These are phyloP conservation scores for Prosopis cineraria DNA, from an alignment of 306 rosid species.

Conservation along the genomic window DNA sequence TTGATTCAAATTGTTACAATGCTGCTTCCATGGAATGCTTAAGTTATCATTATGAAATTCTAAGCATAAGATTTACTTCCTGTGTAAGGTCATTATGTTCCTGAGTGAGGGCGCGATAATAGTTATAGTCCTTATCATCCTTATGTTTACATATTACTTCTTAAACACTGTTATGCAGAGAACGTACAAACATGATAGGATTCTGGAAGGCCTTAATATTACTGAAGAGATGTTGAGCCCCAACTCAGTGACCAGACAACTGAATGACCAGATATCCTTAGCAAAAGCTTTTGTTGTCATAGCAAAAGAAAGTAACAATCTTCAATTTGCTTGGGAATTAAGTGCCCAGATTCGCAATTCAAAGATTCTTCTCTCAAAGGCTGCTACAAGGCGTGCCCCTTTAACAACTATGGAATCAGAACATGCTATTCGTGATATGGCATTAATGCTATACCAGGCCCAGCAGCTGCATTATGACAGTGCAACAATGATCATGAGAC, in stretches of 20 bases:
- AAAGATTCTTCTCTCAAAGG: conserved; percentile 78
- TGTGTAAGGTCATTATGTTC: background rate
- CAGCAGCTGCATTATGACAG: conserved; percentile 92
- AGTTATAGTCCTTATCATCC: conserved; percentile 5
- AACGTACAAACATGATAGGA: conserved; percentile 62
- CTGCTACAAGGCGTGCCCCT: conserved; percentile 77
- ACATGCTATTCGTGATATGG: conserved; percentile 70
- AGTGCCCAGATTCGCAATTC: conserved; percentile 92
- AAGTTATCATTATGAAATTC: background rate
- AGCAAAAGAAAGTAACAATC: conserved; percentile 85
- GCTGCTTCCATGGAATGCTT: conserved; percentile 31
- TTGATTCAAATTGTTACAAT: conserved; percentile 8
- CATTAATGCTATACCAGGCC: conserved; percentile 74
- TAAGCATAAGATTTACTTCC: background rate
- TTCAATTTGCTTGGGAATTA: conserved; percentile 93
- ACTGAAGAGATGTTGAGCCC: conserved; percentile 82
- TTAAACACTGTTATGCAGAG: conserved; percentile 52
- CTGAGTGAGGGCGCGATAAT: background rate
- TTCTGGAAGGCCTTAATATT: conserved; percentile 80
- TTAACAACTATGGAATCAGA: conserved; percentile 69
- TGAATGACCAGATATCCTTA: conserved; percentile 80
- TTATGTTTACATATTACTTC: conserved; percentile 2
- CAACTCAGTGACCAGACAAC: conserved; percentile 71
- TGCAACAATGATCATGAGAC: conserved; percentile 89
- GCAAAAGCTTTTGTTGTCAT: conserved; percentile 91